Percentiles rank a stretch among this genome's conserved stretches.
These are phyloP conservation scores for Penicillium subrubescens DNA, from an alignment of 495 filamentous ascomycete species.

Conservation along the genomic window DNA sequence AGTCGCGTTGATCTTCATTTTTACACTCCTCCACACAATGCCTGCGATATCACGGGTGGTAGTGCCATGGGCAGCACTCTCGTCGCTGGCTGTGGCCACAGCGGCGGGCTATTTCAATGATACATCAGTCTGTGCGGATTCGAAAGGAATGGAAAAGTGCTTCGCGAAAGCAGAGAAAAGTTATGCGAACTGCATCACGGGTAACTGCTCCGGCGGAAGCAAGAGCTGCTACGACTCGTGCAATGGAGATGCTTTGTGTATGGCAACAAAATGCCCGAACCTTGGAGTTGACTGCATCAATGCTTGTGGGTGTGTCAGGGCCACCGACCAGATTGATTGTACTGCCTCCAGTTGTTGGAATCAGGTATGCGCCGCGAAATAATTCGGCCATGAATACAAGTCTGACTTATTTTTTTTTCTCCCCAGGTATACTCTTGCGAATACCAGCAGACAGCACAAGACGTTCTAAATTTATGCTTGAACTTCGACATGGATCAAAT, in stretches of 20 bases:
- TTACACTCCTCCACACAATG: background rate
- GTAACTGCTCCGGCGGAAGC: slow-evolving; percentile 18
- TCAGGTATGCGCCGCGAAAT: slow-evolving; percentile 13
- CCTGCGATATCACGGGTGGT: background rate
- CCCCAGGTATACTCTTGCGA: slow-evolving; percentile 32
- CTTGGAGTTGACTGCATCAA: slow-evolving; percentile 22
- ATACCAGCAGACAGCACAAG: slow-evolving; percentile 23
- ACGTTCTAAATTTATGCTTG: slow-evolving; percentile 8
- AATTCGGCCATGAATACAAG: background rate
- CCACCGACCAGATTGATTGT: slow-evolving; percentile 22
- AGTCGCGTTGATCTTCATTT: background rate
- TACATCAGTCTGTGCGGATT: slow-evolving; percentile 21
- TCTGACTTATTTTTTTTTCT: background rate
- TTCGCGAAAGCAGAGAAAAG: slow-evolving; percentile 12
- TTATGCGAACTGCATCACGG: slow-evolving; percentile 19
- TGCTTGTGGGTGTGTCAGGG: slow-evolving; percentile 18
- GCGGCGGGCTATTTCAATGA: slow-evolving; percentile 19
- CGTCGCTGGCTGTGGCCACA: background rate
- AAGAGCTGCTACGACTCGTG: slow-evolving; percentile 16
- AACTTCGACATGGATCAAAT: slow-evolving; percentile 12
- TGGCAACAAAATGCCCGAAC: slow-evolving; percentile 14
- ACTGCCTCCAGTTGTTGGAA: slow-evolving; percentile 28
- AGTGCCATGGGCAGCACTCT: background rate
- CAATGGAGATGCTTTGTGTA: slow-evolving; percentile 15
- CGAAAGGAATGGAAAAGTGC: slow-evolving; percentile 19